Percentiles rank a stretch among this genome's conserved stretches.
These are phyloP conservation scores for Pecoramyces ruminantium DNA, from an alignment of 192 early-diverging fungal genomes.

Conservation along the genomic window DNA sequence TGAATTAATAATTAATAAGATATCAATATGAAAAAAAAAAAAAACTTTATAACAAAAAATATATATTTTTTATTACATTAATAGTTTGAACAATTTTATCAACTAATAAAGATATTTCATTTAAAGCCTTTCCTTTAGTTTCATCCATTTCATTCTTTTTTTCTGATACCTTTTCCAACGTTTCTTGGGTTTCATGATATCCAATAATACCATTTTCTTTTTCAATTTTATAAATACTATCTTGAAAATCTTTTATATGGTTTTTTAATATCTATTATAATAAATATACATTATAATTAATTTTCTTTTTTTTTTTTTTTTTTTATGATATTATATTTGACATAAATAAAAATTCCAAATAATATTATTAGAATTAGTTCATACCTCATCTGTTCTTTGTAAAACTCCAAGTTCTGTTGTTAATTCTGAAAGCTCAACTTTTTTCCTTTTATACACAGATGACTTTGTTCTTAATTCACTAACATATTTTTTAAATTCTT, in stretches of 20 bases:
- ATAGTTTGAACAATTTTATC: conserved; percentile 22
- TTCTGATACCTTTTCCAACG: conserved; percentile 34
- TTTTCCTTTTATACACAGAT: conserved; percentile 31
- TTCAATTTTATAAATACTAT: conserved; percentile 12
- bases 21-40: too few relatives aligned
- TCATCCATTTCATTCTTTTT: conserved; percentile 33
- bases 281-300: too few relatives aligned
- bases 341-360: too few relatives aligned
- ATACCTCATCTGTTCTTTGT: conserved; percentile 33
- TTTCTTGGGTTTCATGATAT: conserved; percentile 21
- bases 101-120: conserved; percentile 32
- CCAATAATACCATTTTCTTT: conserved; percentile 15
- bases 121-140: conserved; percentile 28
- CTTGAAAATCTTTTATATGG: conserved; percentile 8
- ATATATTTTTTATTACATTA: too few relatives aligned
- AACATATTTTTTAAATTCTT: conserved; percentile 44
- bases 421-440: conserved; percentile 25
- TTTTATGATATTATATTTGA: too few relatives aligned
- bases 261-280: conserved; percentile 13
- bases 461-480: conserved; percentile 38
- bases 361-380: too few relatives aligned
- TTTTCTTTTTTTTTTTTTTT: too few relatives aligned
- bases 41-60: too few relatives aligned
- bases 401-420: conserved; percentile 32
- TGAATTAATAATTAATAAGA: too few relatives aligned